These are phyloP conservation scores for Neofusicoccum sp. DNA, from an alignment of 2,329 filamentous ascomycete species.

Conservation along the genomic window DNA sequence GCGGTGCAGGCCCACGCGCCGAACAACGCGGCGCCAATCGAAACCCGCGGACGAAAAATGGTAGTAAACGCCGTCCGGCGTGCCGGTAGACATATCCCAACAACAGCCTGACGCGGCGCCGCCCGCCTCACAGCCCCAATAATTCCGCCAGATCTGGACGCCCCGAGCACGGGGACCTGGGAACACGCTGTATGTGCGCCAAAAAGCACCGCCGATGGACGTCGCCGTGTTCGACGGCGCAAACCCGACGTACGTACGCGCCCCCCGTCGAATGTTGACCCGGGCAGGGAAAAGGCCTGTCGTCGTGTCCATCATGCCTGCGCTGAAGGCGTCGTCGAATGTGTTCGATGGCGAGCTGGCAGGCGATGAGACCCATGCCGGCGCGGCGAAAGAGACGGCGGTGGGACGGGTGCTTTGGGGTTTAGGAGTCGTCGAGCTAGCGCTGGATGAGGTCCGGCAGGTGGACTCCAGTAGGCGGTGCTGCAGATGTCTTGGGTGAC, in stretches of 20 bases:
- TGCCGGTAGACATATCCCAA: no score
- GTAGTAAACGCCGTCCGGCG: no score
- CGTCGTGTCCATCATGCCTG: constrained; percentile 52
- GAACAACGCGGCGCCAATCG: no score
- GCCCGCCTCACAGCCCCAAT: no score
- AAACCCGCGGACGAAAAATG: no score
- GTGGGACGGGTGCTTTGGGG: constrained; percentile 39
- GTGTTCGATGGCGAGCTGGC: constrained; percentile 46
- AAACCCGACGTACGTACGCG: constrained; percentile 43
- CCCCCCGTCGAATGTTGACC: constrained; percentile 57
- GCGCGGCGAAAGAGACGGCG: constrained; percentile 43
- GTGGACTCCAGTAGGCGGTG: constrained; percentile 35
- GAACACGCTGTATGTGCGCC: no score
- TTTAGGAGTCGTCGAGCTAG: constrained; percentile 26
- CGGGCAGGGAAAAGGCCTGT: constrained; percentile 52
- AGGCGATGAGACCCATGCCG: constrained; percentile 44
- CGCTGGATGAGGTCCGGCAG: constrained; percentile 25
- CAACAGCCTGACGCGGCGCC: no score
- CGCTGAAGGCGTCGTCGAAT: constrained; percentile 50
- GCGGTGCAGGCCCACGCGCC: constrained; percentile 47
- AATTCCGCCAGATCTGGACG: no score
- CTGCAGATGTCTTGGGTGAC: constrained; percentile 34
- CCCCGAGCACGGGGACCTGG: no score
- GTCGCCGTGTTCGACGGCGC: constrained; percentile 40
- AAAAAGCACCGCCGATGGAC: not conserved